Evolutionary conservation across 2,329 filamentous ascomycete genomes (phyloP), one percentile per base, ranked within the genome.

Genomic region (Alternaria panax): DNA sequence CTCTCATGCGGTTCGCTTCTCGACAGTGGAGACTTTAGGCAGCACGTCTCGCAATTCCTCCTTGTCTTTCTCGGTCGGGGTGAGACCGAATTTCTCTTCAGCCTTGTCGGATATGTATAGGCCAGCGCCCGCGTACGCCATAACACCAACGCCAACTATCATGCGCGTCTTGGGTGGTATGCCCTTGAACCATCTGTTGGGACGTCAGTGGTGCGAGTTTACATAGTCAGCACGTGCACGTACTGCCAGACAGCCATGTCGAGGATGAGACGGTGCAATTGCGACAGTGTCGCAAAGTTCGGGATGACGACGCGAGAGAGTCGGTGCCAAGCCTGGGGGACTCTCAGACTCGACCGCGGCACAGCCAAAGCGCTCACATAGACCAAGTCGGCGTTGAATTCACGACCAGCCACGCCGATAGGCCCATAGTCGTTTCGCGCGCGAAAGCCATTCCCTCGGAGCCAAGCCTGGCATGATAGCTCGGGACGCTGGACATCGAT

Each of bases 111-210:
- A 88, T 18, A 91, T 73, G 73, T 90, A 89, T n/a, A 95, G 83
- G 16, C 92, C 93, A 40, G 87, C 80, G 40, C 83, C 80, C 14
- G 92, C 92, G 87, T 92, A 97, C 32, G 86, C 86, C 72, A 97
- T 87, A 66, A 96, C 80, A 68, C 88, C 90, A 48, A 88, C 75
- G 67, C 93, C 93, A 63, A 96, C 84, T 47, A 89, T 80, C 41
- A 92, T 80, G 57, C 91, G 90, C 24, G 90, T 90, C 67, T 86
- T 88, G 18, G 90, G 86, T 4, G 89, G 81, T 54, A 96, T 88
- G 69, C 86, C 87, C 73, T 85, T 88, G 81, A 93, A 96, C 70
- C 71, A 75, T 47, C 78, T 79, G 18, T 7, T 5, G 16, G 34
- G 18, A 27, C 18, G 42, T 70, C 27, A 69, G 59, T 30, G 4